Evolutionary conservation across 805 yeast species (phyloP).

Genomic region (Candida orba): DNA sequence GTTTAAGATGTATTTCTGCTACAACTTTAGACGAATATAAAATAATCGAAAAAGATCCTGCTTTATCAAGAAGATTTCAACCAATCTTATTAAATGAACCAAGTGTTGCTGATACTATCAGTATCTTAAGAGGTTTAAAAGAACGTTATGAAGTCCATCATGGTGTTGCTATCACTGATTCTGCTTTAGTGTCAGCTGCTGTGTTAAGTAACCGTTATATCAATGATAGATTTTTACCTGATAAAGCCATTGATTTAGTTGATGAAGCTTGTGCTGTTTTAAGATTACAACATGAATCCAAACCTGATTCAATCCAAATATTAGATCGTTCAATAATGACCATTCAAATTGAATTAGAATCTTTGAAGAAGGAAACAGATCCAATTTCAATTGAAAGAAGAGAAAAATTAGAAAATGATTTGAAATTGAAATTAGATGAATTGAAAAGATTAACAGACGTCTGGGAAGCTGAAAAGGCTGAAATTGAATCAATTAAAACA

Average conservation of each 20-base stretch:
- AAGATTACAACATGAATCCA: conserved; percentile 91
- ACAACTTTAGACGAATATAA: conserved; percentile 93
- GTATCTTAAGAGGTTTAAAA: conserved; percentile 87
- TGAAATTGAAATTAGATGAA: conserved; percentile 57
- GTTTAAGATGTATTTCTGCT: conserved; percentile 93
- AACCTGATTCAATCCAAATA: conserved; percentile 89
- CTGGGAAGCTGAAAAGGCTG: conserved; percentile 81
- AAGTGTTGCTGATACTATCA: conserved; percentile 80
- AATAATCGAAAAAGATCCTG: conserved; percentile 94
- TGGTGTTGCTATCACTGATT: conserved; percentile 90
- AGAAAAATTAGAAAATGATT: conserved; percentile 61
- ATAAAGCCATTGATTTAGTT: conserved; percentile 92
- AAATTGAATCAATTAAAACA: conserved; percentile 67
- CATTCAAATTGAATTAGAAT: conserved; percentile 89
- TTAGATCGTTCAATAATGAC: conserved; percentile 88
- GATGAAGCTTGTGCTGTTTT: conserved; percentile 97
- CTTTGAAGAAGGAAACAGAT: conserved; percentile 88
- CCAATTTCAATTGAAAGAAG: conserved; percentile 73
- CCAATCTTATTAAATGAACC: conserved; percentile 86
- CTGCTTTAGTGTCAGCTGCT: conserved; percentile 92
- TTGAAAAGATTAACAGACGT: conserved; percentile 62
- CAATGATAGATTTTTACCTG: conserved; percentile 87
- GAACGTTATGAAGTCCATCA: conserved; percentile 96
- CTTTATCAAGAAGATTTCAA: conserved; percentile 89
- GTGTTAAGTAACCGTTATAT: conserved; percentile 84